Percentiles rank a stretch among this genome's conserved stretches.
Evolutionary conservation across 352 stramenopile genomes (phyloP).

Genomic region (Globisporangium barbulae): DNA sequence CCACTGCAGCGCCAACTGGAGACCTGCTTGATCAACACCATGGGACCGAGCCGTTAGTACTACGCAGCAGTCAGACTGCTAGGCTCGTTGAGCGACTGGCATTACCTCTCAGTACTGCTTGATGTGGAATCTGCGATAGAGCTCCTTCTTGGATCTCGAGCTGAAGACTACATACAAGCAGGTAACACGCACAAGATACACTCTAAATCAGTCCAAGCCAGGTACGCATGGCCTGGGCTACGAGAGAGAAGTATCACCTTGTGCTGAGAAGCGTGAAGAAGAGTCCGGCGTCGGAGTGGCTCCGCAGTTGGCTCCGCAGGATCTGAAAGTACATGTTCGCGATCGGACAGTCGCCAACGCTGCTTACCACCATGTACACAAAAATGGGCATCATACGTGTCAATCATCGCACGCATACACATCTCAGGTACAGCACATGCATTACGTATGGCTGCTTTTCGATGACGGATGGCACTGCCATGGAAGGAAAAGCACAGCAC

Average conservation of each 20-base stretch:
- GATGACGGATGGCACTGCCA: not conserved
- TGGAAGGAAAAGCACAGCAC: not conserved
- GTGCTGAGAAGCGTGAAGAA: constrained; percentile 36
- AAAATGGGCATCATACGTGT: not conserved
- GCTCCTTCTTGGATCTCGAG: constrained; percentile 36
- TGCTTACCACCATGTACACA: constrained; percentile 4
- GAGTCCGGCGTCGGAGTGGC: constrained; percentile 40
- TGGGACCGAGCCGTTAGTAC: not conserved
- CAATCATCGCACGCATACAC: not conserved
- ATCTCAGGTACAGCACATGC: not conserved
- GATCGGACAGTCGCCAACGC: constrained; percentile 42
- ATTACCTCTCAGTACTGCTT: constrained; percentile 29
- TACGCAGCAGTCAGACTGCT: not conserved
- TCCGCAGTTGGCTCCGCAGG: constrained; percentile 43
- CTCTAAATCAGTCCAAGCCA: not conserved
- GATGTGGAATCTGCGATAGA: constrained; percentile 26
- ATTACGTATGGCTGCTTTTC: not conserved
- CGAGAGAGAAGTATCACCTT: constrained; percentile 14
- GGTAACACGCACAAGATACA: not conserved
- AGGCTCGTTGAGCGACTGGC: not conserved
- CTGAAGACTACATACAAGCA: constrained; percentile 27
- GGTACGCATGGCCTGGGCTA: not conserved
- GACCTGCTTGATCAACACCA: constrained; percentile 21
- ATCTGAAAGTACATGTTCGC: constrained; percentile 59
- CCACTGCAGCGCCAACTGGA: constrained; percentile 47